Evolutionary conservation across 1,284 basidiomycete genomes (phyloP).

Genomic region (Papiliotrema nemorosa): DNA sequence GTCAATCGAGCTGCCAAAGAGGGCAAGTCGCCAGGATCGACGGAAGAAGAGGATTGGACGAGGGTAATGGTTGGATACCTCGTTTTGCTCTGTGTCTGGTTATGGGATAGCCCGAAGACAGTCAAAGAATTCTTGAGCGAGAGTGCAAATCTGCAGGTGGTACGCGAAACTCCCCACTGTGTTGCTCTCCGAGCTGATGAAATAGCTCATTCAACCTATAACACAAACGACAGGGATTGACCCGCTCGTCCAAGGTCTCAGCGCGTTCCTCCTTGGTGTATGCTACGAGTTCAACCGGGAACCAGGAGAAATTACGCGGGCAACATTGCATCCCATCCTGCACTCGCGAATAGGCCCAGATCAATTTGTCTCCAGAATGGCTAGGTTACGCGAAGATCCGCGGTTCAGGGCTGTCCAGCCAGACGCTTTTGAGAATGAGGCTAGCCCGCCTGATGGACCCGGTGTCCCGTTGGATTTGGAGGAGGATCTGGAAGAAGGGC

Average conservation of each 20-base stretch:
- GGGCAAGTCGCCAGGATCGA: slow-evolving; percentile 37
- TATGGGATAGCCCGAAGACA: slow-evolving; percentile 90
- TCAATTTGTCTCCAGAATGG: slow-evolving; percentile 80
- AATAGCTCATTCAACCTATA: slow-evolving; percentile 84
- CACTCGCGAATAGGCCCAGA: slow-evolving; percentile 76
- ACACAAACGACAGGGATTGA: slow-evolving; percentile 85
- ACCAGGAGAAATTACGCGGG: slow-evolving; percentile 83
- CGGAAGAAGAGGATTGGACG: slow-evolving; percentile 69
- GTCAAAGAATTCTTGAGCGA: slow-evolving; percentile 84
- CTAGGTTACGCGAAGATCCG: slow-evolving; percentile 81
- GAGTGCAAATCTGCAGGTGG: slow-evolving; percentile 83
- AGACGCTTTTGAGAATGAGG: slow-evolving; percentile 57
- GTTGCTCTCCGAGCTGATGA: neutral
- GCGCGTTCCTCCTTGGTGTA: slow-evolving; percentile 85
- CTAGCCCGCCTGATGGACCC: slow-evolving; percentile 10
- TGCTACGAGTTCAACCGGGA: slow-evolving; percentile 95
- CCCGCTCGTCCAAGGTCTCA: slow-evolving; percentile 81
- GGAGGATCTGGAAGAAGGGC: slow-evolving; percentile 57
- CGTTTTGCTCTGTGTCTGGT: slow-evolving; percentile 78
- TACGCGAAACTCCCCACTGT: slow-evolving; percentile 54
- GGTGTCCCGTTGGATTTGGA: slow-evolving; percentile 28
- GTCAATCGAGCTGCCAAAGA: slow-evolving; percentile 45
- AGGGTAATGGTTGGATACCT: slow-evolving; percentile 83
- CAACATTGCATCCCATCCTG: slow-evolving; percentile 82
- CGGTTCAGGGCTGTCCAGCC: slow-evolving; percentile 86